Evolutionary conservation across 345 rosid species (phyloP), one percentile per base, ranked within the genome.

Genomic region (Salix purpurea): DNA sequence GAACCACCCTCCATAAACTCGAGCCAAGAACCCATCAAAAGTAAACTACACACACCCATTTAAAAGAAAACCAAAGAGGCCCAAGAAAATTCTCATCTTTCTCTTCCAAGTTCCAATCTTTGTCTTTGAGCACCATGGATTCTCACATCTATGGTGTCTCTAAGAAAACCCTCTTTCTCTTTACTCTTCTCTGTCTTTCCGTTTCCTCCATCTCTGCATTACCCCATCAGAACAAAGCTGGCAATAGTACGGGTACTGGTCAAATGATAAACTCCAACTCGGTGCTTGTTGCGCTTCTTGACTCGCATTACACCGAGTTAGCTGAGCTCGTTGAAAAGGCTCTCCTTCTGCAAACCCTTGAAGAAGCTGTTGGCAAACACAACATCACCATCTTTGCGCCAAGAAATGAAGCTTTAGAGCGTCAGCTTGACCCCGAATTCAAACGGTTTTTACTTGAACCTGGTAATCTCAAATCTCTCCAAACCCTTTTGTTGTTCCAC

Each of bases 51-150:
- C 58, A 2, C 23, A 19, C 8, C 58, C 23, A 52, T 58, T 56
- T 23, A 58, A n/a, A 14, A 14, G 23, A 24, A 58, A 58, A 0
- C 14, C 64, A 23, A 9, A 23, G 64, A 58, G 11, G 10, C 23
- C 62, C 12, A 10, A n/a, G 14, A 10, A 10, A 10, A 0, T n/a
- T 23, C 62, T 23, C 62, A 10, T 1, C 62, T 4, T n/a, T 58
- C 28, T 23, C 62, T 58, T 58, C 26, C 1, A 60, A 21, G 46
- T 24, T 64, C 61, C 66, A 6, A 9, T 77, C 58, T 61, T 61
- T 67, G 30, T 44, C 23, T 64, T 60, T 24, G 76, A 77, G 85
- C 85, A 62, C 89, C 87, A 93, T 91, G 96, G 90, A 74, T 85
- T 66, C 83, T 70, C 65, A 65, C 69, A 52, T 83, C 90, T 74